These are phyloP conservation scores for Murraya koenigii DNA, from an alignment of 345 rosid species.

Conservation along the genomic window DNA sequence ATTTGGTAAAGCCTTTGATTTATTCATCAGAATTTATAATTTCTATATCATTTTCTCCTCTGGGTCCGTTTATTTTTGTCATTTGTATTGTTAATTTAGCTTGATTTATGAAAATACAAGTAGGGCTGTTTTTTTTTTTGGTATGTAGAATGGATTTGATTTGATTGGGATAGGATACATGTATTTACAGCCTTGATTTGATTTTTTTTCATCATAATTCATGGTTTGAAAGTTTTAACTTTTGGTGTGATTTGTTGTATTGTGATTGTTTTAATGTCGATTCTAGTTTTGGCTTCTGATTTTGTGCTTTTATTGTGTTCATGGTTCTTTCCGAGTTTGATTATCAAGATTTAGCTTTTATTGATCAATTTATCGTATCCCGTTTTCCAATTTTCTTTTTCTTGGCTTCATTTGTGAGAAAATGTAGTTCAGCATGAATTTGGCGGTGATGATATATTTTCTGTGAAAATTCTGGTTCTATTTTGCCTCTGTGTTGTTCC, in stretches of 20 bases:
- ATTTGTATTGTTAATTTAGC: not conserved
- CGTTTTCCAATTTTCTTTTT: not conserved
- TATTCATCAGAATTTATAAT: not conserved
- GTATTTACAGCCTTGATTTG: not conserved
- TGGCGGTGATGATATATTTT: not conserved
- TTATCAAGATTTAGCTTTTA: not conserved
- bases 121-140: not conserved
- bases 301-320: not conserved
- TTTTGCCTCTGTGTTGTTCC: not conserved
- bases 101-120: slow-evolving; percentile 5
- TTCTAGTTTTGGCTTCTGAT: not conserved
- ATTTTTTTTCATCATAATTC: not conserved
- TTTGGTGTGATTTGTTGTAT: not conserved
- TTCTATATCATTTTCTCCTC: slow-evolving; percentile 2
- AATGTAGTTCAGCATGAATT: slow-evolving; percentile 4
- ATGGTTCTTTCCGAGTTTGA: not conserved
- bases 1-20: not conserved
- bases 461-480: not conserved
- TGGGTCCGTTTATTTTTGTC: not conserved
- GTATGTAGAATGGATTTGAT: slow-evolving; percentile 1
- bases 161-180: not conserved
- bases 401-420: not conserved
- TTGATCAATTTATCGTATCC: not conserved
- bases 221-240: not conserved
- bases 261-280: not conserved